Evolutionary conservation across 1,139 yeast genomes (phyloP).

Genomic region (Kazachstania sp.): DNA sequence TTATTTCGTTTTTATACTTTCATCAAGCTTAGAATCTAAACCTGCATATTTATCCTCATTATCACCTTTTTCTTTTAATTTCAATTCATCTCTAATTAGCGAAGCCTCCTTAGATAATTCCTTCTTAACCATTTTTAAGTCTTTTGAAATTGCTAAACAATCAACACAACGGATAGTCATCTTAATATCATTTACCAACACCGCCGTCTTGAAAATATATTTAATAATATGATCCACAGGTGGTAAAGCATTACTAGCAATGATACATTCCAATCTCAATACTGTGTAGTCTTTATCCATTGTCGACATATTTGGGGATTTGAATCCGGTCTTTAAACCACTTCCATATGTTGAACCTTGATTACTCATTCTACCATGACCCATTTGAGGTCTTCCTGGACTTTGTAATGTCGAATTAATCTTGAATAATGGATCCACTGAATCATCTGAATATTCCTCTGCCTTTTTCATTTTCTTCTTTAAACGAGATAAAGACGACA

Average conservation of each 20-base stretch:
- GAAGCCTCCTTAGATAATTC: background rate
- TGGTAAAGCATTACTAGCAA: constrained; percentile 44
- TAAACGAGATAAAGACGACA: constrained; percentile 23
- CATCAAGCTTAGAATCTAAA: too few species aligned
- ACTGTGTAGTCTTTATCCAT: constrained; percentile 14
- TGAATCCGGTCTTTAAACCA: constrained; percentile 2
- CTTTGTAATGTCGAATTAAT: constrained; percentile 9
- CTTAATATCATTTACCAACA: constrained; percentile 54
- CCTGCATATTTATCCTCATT: too few species aligned
- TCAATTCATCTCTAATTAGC: background rate
- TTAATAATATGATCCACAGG: constrained; percentile 51
- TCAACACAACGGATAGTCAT: constrained; percentile 54
- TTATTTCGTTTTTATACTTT: background rate
- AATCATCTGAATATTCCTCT: constrained; percentile 17
- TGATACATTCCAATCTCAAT: constrained; percentile 44
- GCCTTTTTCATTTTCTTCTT: constrained; percentile 22
- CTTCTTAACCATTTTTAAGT: constrained; percentile 34
- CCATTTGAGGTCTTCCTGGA: constrained; percentile 7
- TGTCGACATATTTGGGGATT: constrained; percentile 9
- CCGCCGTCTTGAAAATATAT: constrained; percentile 51
- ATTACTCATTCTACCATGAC: constrained; percentile 4
- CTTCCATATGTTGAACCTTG: constrained; percentile 3
- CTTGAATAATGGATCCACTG: constrained; percentile 23
- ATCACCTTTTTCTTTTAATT: background rate
- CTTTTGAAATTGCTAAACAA: constrained; percentile 46